Conservation (phyloP, 106 monocot species). For the Agapanthus africanus region DNA sequence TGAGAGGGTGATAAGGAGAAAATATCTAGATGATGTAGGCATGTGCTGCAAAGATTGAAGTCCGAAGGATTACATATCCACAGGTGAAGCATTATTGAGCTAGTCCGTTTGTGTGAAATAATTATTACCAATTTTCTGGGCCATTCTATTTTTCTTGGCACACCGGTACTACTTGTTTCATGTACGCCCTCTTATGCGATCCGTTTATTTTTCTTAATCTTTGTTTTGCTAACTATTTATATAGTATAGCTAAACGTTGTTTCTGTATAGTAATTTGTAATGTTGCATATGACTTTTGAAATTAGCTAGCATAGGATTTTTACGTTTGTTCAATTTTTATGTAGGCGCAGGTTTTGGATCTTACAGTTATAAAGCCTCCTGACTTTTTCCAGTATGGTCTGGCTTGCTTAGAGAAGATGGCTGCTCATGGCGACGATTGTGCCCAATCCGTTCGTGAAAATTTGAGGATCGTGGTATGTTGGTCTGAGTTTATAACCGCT, state of each 20-base stretch:
- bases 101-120: too few species aligned
- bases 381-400: slow-evolving; percentile 79
- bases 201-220: background rate
- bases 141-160: background rate
- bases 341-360: slow-evolving; percentile 69
- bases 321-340: background rate
- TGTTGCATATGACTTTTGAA: background rate
- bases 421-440: slow-evolving; percentile 56
- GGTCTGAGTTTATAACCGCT: background rate
- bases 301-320: background rate
- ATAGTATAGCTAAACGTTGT: background rate
- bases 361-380: slow-evolving; percentile 62
- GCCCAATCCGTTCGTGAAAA: slow-evolving; percentile 63
- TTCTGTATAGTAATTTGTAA: background rate
- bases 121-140: too few species aligned
- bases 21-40: background rate
- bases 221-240: background rate
- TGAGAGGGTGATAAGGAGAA: background rate
- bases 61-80: background rate
- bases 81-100: background rate
- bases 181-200: background rate
- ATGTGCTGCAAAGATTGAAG: background rate
- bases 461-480: slow-evolving; percentile 79
- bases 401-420: slow-evolving; percentile 81
- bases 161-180: background rate